Conservation (phyloP, 331 rosid species). For the Acacia pycnantha region DNA sequence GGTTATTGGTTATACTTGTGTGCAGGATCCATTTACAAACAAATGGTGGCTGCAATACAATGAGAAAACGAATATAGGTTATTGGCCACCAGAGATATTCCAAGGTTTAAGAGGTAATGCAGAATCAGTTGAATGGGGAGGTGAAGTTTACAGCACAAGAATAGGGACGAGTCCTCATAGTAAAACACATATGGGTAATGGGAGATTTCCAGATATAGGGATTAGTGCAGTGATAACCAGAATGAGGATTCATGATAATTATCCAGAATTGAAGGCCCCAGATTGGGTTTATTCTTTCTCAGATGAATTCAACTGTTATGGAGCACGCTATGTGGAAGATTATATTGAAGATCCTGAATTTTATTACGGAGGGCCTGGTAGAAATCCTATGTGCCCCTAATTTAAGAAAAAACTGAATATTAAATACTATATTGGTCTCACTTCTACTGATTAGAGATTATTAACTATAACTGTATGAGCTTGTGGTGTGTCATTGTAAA, state of each 20-base stretch:
- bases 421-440: neutral
- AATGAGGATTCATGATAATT: conserved; percentile 58
- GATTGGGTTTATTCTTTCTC: conserved; percentile 30
- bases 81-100: conserved; percentile 62
- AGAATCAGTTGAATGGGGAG: conserved; percentile 61
- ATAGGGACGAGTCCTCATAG: conserved; percentile 50
- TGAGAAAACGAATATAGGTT: conserved; percentile 49
- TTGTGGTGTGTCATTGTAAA: neutral
- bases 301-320: conserved; percentile 56
- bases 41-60: conserved; percentile 72
- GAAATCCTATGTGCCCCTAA: conserved; percentile 47
- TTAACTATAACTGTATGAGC: neutral
- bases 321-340: conserved; percentile 23
- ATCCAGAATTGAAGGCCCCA: conserved; percentile 40
- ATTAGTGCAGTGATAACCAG: conserved; percentile 26
- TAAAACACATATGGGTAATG: conserved; percentile 49
- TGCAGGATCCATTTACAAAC: conserved; percentile 48
- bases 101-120: conserved; percentile 28
- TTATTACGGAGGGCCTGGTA: conserved; percentile 60
- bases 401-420: neutral
- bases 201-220: conserved; percentile 20
- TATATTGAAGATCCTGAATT: conserved; percentile 54
- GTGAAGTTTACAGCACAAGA: conserved; percentile 56
- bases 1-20: neutral
- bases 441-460: neutral